A percentile compares a stretch with the other conserved stretches of the same genome.
Conservation (phyloP, 2,329 filamentous ascomycete genomes). For the Penicillium corylophilum region DNA sequence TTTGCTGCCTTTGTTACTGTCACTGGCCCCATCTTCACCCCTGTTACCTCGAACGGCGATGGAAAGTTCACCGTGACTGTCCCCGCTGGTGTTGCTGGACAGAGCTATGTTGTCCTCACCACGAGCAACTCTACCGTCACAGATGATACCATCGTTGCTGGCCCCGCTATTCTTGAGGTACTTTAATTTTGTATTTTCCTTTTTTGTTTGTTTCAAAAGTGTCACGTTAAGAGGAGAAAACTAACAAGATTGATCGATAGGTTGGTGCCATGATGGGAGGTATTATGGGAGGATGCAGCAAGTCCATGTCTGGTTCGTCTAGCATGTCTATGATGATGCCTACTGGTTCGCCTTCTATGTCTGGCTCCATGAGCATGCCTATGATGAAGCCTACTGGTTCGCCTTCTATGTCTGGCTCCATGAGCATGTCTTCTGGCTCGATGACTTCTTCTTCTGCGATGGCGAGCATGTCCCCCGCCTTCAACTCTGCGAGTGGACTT, state of each 20-base stretch:
- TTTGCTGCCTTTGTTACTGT: conserved; percentile 23
- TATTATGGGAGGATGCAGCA: background rate
- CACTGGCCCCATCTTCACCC: conserved; percentile 21
- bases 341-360: background rate
- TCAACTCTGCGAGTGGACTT: background rate
- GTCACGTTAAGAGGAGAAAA: background rate
- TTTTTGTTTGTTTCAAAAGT: background rate
- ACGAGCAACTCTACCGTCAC: conserved; percentile 20
- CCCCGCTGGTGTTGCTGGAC: conserved; percentile 25
- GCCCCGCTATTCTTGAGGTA: conserved; percentile 36
- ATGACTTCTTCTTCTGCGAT: background rate
- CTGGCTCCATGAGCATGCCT: background rate
- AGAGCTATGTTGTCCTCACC: conserved; percentile 33
- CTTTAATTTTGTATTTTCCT: conserved; percentile 1
- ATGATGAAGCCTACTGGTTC: background rate
- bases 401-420: background rate
- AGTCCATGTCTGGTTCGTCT: background rate
- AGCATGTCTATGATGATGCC: background rate
- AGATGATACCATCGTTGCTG: conserved; percentile 32
- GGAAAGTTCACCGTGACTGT: conserved; percentile 24
- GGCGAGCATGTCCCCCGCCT: background rate
- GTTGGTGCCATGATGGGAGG: conserved; percentile 1
- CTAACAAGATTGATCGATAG: conserved; percentile 4
- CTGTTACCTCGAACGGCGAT: conserved; percentile 5
- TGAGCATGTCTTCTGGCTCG: background rate